Evolutionary conservation across 306 rosid species (phyloP).

Genomic region (Erythrophleum fordii): DNA sequence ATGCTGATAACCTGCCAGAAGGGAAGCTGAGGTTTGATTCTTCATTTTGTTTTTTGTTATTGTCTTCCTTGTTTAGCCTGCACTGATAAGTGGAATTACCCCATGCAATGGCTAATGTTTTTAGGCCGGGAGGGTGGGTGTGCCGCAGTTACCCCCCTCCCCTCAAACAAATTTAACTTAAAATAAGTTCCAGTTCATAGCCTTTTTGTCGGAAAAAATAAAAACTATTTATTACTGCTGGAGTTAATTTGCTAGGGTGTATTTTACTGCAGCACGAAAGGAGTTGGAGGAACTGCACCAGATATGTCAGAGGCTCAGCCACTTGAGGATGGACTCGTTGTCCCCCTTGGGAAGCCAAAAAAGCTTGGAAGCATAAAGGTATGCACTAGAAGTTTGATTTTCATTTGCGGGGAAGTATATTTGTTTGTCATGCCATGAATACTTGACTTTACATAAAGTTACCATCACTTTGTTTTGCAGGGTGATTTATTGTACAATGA

Average conservation of each 20-base stretch:
- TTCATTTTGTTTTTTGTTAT: not conserved
- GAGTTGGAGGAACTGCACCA: conserved; percentile 82
- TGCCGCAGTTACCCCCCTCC: not conserved
- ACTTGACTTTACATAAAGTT: conserved; percentile 13
- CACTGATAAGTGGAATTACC: not conserved
- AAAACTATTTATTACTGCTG: conserved; percentile 9
- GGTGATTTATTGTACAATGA: conserved; percentile 77
- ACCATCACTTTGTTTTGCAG: conserved; percentile 50
- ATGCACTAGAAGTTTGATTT: not conserved
- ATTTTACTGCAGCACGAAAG: conserved; percentile 76
- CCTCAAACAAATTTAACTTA: not conserved
- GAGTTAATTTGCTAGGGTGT: conserved; percentile 29
- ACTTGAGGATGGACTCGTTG: conserved; percentile 70
- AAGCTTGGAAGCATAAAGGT: conserved; percentile 46
- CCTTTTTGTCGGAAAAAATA: not conserved
- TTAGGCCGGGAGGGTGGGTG: not conserved
- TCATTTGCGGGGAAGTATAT: conserved; percentile 14
- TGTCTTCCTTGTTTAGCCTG: not conserved
- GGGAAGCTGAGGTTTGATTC: conserved; percentile 82
- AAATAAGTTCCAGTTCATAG: not conserved
- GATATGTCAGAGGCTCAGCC: conserved; percentile 64
- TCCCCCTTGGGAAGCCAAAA: conserved; percentile 78
- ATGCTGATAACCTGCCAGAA: conserved; percentile 80
- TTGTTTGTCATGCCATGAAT: conserved; percentile 1
- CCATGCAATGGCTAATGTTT: conserved; percentile 21